phyloP scores from a whole-genome alignment of 176 grass and related monocot genomes.

The Aechmea fasciata region DNA sequence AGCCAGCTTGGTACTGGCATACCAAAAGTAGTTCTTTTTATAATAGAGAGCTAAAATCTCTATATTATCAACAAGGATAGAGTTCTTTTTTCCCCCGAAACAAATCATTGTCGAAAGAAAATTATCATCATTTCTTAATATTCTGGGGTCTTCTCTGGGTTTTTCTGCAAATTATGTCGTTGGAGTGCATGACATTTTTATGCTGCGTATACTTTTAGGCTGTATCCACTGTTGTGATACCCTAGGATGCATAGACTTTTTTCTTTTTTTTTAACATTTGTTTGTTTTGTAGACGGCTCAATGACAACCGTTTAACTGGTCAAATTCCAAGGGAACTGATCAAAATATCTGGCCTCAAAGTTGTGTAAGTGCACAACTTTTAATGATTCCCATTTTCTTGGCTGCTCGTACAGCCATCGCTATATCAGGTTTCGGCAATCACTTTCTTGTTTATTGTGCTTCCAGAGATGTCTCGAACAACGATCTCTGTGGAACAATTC shows the following conservation, averaged over 20 bases:
- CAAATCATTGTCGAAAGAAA: too few species aligned
- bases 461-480: conserved; percentile 70
- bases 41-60: too few species aligned
- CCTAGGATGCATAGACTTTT: not conserved
- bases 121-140: not conserved
- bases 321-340: conserved; percentile 50
- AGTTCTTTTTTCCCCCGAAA: too few species aligned
- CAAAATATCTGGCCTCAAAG: conserved; percentile 55
- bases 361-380: conserved; percentile 45
- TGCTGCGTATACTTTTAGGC: not conserved
- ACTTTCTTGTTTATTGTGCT: conserved; percentile 12
- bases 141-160: not conserved
- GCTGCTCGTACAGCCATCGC: not conserved
- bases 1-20: too few species aligned
- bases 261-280: not conserved
- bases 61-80: too few species aligned
- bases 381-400: conserved; percentile 1
- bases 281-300: conserved; percentile 38
- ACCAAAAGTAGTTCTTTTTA: too few species aligned
- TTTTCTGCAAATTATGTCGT: not conserved
- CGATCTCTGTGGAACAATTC: conserved; percentile 72
- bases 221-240: not conserved
- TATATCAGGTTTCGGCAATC: conserved; percentile 17
- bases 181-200: not conserved
- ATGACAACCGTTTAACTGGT: conserved; percentile 52